phyloP scores from a whole-genome alignment of 805 yeast species.

The Kregervanrija pseudodelftensis region DNA sequence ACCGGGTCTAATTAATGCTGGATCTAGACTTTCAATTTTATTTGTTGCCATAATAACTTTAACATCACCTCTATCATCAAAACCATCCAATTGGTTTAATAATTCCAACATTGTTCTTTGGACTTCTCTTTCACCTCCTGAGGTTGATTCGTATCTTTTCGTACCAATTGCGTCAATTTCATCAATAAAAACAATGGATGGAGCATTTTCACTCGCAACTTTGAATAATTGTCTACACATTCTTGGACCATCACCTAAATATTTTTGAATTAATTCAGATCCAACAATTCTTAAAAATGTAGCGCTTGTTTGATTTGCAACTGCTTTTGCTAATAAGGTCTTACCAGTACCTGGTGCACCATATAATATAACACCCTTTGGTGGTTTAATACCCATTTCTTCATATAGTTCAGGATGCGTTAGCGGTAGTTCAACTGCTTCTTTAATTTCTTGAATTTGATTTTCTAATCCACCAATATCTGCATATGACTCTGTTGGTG shows the following conservation, averaged over 20 bases:
- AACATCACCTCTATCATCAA: constrained; percentile 94
- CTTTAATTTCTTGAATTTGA: constrained; percentile 97
- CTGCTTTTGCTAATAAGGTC: constrained; percentile 92
- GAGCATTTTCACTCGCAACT: constrained; percentile 95
- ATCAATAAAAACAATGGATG: constrained; percentile 96
- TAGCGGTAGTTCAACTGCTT: constrained; percentile 90
- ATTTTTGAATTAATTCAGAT: constrained; percentile 92
- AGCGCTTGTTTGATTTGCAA: constrained; percentile 96
- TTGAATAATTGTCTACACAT: constrained; percentile 90
- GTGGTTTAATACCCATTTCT: constrained; percentile 98
- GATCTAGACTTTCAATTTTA: constrained; percentile 88
- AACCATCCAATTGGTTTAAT: constrained; percentile 92
- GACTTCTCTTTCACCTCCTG: constrained; percentile 96
- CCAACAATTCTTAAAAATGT: constrained; percentile 95
- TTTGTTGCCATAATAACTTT: constrained; percentile 98
- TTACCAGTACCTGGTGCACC: constrained; percentile 99
- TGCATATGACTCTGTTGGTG: constrained; percentile 94
- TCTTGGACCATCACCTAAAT: constrained; percentile 96
- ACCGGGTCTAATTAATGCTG: constrained; percentile 94
- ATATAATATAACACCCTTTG: constrained; percentile 93
- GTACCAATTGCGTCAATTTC: constrained; percentile 99
- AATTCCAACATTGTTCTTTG: constrained; percentile 97
- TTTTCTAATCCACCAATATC: constrained; percentile 95
- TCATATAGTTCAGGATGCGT: constrained; percentile 96
- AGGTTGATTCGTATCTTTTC: constrained; percentile 85